Conservation (phyloP, 23 red algal genomes). For the Gracilariopsis chorda region DNA sequence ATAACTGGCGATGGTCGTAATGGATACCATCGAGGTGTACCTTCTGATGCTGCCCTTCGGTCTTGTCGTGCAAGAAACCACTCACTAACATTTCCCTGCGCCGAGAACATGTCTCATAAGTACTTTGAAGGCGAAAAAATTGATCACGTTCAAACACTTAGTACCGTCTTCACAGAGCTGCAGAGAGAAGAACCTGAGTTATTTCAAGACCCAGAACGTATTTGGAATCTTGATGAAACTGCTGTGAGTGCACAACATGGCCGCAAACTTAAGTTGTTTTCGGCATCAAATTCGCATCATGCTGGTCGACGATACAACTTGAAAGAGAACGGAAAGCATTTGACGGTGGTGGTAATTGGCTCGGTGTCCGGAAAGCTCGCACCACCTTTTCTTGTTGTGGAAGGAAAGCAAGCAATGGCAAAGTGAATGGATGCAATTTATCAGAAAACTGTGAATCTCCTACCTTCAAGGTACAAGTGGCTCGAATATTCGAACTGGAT, state of each 20-base stretch:
- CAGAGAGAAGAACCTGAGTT: not conserved
- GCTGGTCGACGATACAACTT: not conserved
- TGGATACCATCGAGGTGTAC: not conserved
- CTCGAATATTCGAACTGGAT: not conserved
- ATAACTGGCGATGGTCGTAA: constrained; percentile 3
- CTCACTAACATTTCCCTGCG: not conserved
- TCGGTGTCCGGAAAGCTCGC: not conserved
- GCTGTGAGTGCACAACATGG: not conserved
- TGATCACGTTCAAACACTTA: not conserved
- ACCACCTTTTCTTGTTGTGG: constrained; percentile 17
- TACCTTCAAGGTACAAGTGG: not conserved
- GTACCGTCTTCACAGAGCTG: not conserved
- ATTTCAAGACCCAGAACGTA: not conserved
- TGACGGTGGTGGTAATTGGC: not conserved
- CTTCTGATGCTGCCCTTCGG: not conserved
- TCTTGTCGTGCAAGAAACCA: not conserved
- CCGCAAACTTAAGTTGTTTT: not conserved
- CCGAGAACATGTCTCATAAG: not conserved
- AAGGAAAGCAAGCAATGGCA: not conserved
- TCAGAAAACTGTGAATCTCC: not conserved
- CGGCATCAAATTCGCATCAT: not conserved
- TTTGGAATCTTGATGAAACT: constrained; percentile 41
- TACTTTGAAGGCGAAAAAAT: not conserved
- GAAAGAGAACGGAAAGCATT: not conserved
- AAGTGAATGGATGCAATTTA: not conserved